Conservation (phyloP, 1,284 basidiomycete species). For the Ustilago nuda region DNA sequence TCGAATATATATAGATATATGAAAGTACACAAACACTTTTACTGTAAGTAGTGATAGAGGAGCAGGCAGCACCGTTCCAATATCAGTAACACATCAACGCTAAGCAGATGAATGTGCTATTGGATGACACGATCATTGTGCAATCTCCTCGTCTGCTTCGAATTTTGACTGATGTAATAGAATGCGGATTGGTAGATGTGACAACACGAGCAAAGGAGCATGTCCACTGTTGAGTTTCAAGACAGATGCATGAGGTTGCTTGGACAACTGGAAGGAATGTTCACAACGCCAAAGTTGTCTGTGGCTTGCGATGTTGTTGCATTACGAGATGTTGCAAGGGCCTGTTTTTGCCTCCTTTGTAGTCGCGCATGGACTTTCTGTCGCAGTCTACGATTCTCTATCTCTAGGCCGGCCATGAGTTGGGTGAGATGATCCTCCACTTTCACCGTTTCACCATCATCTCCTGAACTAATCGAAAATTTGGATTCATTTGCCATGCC, state of each 20-base stretch:
- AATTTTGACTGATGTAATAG: background rate
- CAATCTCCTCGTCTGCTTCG: too few species aligned
- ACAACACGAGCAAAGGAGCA: background rate
- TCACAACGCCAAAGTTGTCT: background rate
- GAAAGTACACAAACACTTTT: too few species aligned
- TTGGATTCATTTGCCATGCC: background rate
- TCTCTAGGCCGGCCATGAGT: constrained; percentile 9
- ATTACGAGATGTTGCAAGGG: background rate
- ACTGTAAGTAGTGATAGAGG: too few species aligned
- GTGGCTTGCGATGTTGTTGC: background rate
- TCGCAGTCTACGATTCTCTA: constrained; percentile 19
- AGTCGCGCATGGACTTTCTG: constrained; percentile 7
- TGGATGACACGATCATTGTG: too few species aligned
- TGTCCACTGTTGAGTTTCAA: background rate
- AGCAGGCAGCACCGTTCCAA: too few species aligned
- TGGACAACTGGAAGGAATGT: background rate
- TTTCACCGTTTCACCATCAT: background rate
- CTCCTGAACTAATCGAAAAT: background rate
- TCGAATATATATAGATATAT: too few species aligned
- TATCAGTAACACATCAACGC: too few species aligned
- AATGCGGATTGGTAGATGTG: background rate
- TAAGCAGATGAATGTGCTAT: too few species aligned
- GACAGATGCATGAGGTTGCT: constrained; percentile 1
- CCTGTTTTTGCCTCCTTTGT: background rate
- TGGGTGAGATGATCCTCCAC: constrained; percentile 11